Percentiles rank a stretch among this genome's conserved stretches.
phyloP scores from a whole-genome alignment of 805 yeast species.

The Yamadazyma paraphyllophila region DNA sequence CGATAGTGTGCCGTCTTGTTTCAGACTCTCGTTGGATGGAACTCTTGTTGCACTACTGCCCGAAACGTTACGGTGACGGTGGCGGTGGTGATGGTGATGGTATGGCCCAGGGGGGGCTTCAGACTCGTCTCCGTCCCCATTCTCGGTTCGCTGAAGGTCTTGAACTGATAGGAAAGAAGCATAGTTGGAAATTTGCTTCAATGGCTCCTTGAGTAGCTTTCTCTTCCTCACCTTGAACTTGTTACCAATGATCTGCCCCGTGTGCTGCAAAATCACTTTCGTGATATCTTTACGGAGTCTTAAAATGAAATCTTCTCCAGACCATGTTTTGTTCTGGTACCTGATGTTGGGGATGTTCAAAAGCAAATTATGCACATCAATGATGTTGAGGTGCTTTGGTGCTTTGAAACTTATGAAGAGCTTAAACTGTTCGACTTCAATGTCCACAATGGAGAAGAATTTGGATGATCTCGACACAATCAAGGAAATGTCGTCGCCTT shows the following conservation, averaged over 20 bases:
- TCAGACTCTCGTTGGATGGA: not conserved
- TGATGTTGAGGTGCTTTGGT: slow-evolving; percentile 61
- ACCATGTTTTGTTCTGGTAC: slow-evolving; percentile 50
- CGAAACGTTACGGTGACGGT: slow-evolving; percentile 1
- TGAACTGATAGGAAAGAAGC: slow-evolving; percentile 35
- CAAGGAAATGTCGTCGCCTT: slow-evolving; percentile 35
- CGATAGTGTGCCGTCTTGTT: not conserved
- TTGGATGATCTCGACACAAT: slow-evolving; percentile 44
- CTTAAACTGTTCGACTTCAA: slow-evolving; percentile 32
- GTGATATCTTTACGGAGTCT: slow-evolving; percentile 62
- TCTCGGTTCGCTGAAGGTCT: slow-evolving; percentile 29
- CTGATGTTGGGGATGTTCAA: slow-evolving; percentile 61
- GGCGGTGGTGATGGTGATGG: slow-evolving; percentile 14
- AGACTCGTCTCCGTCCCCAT: not conserved
- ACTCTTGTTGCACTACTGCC: not conserved
- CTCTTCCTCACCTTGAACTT: slow-evolving; percentile 51
- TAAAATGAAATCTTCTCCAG: slow-evolving; percentile 62
- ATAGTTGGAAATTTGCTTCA: slow-evolving; percentile 41
- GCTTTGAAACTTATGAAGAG: slow-evolving; percentile 76
- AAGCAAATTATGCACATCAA: slow-evolving; percentile 74
- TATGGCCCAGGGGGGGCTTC: not conserved
- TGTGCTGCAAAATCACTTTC: slow-evolving; percentile 56
- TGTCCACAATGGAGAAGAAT: slow-evolving; percentile 39
- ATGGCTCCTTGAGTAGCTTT: slow-evolving; percentile 24
- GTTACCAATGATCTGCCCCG: slow-evolving; percentile 79